A percentile compares a stretch with the other conserved stretches of the same genome.
phyloP scores from a whole-genome alignment of 441 rosid genomes.

The Biscutella laevigata region DNA sequence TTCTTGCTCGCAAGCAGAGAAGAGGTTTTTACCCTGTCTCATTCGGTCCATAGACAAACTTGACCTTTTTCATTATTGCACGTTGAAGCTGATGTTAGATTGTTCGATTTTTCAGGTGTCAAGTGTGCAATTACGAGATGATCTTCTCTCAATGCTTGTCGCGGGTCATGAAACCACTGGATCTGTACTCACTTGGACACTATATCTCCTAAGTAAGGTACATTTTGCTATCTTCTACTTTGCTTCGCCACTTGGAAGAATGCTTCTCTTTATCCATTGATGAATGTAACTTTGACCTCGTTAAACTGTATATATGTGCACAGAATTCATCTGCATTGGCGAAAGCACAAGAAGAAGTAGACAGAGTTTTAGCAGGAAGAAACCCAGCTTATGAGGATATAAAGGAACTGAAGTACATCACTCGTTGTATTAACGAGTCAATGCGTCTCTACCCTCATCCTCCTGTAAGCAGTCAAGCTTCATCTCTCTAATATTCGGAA shows the following conservation, averaged over 20 bases:
- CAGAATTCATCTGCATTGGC: slow-evolving; percentile 49
- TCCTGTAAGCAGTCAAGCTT: slow-evolving; percentile 54
- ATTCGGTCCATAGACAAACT: background rate
- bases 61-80: background rate
- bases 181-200: slow-evolving; percentile 87
- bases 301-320: background rate
- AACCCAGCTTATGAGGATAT: slow-evolving; percentile 63
- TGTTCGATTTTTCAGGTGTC: slow-evolving; percentile 46
- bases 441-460: slow-evolving; percentile 94
- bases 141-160: slow-evolving; percentile 85
- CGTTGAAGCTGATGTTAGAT: background rate
- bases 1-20: slow-evolving; percentile 93
- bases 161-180: slow-evolving; percentile 98
- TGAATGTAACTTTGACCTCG: background rate
- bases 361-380: slow-evolving; percentile 64
- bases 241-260: background rate
- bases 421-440: slow-evolving; percentile 81
- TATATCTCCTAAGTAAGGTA: slow-evolving; percentile 94
- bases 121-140: slow-evolving; percentile 73
- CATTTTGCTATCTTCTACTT: slow-evolving; percentile 8
- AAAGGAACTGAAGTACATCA: slow-evolving; percentile 68
- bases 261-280: background rate
- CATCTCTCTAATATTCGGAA: background rate
- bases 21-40: slow-evolving; percentile 47
- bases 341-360: slow-evolving; percentile 87